Base-by-base conservation (phyloP, 306 rosid genomes). In the Hippophae gyantsensis region DNA sequence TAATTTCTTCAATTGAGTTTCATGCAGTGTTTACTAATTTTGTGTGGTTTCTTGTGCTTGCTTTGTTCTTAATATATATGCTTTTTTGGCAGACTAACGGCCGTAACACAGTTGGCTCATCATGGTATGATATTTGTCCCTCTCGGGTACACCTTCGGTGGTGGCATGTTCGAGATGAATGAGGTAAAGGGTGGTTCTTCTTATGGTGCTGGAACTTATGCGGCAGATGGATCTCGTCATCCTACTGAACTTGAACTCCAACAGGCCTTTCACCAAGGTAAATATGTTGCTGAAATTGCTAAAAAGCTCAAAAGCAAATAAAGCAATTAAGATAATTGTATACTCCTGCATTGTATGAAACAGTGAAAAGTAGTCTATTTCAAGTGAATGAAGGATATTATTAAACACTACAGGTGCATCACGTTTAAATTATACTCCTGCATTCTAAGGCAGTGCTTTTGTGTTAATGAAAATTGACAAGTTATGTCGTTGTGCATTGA, bases 51-150 rank as follows among this genome's bases (percentile, higher is more conserved):
- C 63, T 58, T 13, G 27, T 58, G 2, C 8, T 41, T 42, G 43
- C 11, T 42, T 18, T n/a, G 14, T 18, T 18, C 23, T 38, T 62
- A n/a, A n/a, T 42, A 47, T 56, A 45, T 45, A 3, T n/a, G 14
- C 48, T 69, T 47, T 54, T 27, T 32, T 56, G 62, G 66, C 79
- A 87, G 95, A 69, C 74, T 85, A 66, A 87, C 89, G 4, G 72
- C 97, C 1, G 62, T 87, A 61, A 90, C 98, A 12, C 95, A 90
- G 72, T 79, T 87, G 76, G 87, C 97, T 41, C 94, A 87, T 83
- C 97, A 90, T 67, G 97, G 97, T 8, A 90, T 90, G 96, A 70
- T 90, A 55, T 90, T 60, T 70, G 92, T 90, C 38, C 95, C 98
- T 11, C 80, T 83, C 49, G 96, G 98, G 18, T 90, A 90, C 78